Evolutionary conservation across 1,139 yeast genomes (phyloP).

Genomic region (Wickerhamomyces sp.): DNA sequence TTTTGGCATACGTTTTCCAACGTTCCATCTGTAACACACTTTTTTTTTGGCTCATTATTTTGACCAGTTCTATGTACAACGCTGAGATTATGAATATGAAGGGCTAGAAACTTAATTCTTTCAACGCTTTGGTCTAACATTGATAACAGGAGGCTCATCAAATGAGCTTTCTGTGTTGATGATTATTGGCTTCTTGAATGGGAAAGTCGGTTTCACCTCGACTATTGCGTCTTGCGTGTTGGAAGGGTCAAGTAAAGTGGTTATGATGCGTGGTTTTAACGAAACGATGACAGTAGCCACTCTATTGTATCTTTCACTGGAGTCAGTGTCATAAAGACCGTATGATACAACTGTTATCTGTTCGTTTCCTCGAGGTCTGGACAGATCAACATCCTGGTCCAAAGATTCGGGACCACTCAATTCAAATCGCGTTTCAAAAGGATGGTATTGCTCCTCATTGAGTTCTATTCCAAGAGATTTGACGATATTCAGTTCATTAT

Average conservation of each 20-base stretch:
- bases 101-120: too few relatives aligned
- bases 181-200: constrained; percentile 20
- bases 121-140: constrained; percentile 29
- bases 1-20: too few relatives aligned
- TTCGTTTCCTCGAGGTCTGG: constrained; percentile 13
- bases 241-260: constrained; percentile 15
- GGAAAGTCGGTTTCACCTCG: constrained; percentile 28
- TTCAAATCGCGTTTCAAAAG: constrained; percentile 19
- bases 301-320: constrained; percentile 20
- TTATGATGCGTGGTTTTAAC: constrained; percentile 13
- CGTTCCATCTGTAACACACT: too few relatives aligned
- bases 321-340: constrained; percentile 25
- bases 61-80: too few relatives aligned
- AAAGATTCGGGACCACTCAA: constrained; percentile 28
- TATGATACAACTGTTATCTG: constrained; percentile 26
- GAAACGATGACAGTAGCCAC: constrained; percentile 21
- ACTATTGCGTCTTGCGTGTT: constrained; percentile 25
- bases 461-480: constrained; percentile 20
- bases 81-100: too few relatives aligned
- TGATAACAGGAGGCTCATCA: constrained; percentile 17
- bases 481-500: constrained; percentile 28
- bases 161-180: constrained; percentile 23
- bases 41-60: too few relatives aligned
- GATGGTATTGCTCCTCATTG: constrained; percentile 7
- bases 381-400: constrained; percentile 26